These are phyloP conservation scores for Plectranthus barbatus DNA, from an alignment of 257 asterid species.

Conservation along the genomic window DNA sequence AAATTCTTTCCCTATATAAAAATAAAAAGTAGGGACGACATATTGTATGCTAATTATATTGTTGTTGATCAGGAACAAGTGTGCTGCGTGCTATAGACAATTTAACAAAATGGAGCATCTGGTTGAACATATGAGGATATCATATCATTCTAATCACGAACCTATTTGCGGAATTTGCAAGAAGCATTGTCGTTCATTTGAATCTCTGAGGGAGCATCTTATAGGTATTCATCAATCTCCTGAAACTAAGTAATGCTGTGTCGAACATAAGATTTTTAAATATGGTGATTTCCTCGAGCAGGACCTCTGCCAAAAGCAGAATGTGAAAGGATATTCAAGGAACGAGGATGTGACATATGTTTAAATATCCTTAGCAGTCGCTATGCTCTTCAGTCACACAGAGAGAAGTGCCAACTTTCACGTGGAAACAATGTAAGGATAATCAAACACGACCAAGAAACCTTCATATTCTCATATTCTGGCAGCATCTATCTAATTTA, in stretches of 20 bases:
- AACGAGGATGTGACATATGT: constrained; percentile 73
- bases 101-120: constrained; percentile 86
- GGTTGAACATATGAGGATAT: constrained; percentile 80
- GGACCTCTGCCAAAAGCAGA: constrained; percentile 93
- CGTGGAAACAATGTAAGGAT: constrained; percentile 53
- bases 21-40: neutral
- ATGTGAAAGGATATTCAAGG: constrained; percentile 87
- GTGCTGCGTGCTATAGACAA: constrained; percentile 88
- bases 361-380: constrained; percentile 44
- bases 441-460: neutral
- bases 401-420: constrained; percentile 56
- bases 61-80: constrained; percentile 58
- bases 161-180: constrained; percentile 72
- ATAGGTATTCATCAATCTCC: constrained; percentile 42
- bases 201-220: constrained; percentile 87
- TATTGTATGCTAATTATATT: neutral
- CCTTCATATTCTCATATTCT: neutral
- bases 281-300: constrained; percentile 18
- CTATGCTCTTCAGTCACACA: constrained; percentile 40
- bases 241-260: neutral
- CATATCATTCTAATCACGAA: constrained; percentile 79
- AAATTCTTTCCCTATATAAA: neutral
- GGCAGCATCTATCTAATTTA: neutral
- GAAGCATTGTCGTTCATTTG: constrained; percentile 86
- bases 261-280: neutral